Evolutionary conservation across 2,329 filamentous ascomycete genomes (phyloP).

Genomic region (Stagonosporopsis tanaceti): DNA sequence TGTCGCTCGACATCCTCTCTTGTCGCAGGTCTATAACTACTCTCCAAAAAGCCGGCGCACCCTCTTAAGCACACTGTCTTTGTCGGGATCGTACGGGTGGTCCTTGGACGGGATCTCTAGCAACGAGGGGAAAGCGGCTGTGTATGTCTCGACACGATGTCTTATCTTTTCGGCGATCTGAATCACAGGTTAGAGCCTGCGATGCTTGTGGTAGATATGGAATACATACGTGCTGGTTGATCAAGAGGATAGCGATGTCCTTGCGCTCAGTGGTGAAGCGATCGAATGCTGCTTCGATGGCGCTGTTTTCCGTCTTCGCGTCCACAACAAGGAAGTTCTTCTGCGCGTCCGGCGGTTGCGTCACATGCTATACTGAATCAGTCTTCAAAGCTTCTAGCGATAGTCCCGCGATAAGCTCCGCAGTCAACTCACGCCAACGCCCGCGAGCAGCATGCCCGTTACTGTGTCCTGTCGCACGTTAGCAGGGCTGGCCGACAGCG

Average conservation of each 20-base stretch:
- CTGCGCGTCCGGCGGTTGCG: conserved; percentile 83
- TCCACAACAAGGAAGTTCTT: conserved; percentile 99
- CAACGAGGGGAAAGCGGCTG: conserved; percentile 92
- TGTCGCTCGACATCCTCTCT: not conserved
- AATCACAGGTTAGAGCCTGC: conserved; percentile 14
- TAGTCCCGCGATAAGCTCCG: not conserved
- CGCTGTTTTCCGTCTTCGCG: conserved; percentile 84
- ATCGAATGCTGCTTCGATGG: conserved; percentile 91
- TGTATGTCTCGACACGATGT: conserved; percentile 87
- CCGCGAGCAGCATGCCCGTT: conserved; percentile 91
- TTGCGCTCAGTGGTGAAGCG: conserved; percentile 88
- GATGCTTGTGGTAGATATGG: no score
- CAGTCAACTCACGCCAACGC: conserved; percentile 77
- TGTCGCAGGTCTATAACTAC: conserved; percentile 54
- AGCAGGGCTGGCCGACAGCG: conserved; percentile 14
- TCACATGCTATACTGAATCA: conserved; percentile 76
- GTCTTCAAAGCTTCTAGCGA: not conserved
- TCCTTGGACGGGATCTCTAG: conserved; percentile 99
- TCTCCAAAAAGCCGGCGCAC: conserved; percentile 79
- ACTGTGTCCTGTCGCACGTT: conserved; percentile 78
- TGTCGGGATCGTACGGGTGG: conserved; percentile 98
- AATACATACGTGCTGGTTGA: conserved; percentile 90
- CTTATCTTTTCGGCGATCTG: conserved; percentile 95
- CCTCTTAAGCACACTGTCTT: conserved; percentile 93
- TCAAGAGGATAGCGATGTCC: conserved; percentile 94